Evolutionary conservation across 2,329 filamentous ascomycete species (phyloP).

Genomic region (Xylaria sp.): DNA sequence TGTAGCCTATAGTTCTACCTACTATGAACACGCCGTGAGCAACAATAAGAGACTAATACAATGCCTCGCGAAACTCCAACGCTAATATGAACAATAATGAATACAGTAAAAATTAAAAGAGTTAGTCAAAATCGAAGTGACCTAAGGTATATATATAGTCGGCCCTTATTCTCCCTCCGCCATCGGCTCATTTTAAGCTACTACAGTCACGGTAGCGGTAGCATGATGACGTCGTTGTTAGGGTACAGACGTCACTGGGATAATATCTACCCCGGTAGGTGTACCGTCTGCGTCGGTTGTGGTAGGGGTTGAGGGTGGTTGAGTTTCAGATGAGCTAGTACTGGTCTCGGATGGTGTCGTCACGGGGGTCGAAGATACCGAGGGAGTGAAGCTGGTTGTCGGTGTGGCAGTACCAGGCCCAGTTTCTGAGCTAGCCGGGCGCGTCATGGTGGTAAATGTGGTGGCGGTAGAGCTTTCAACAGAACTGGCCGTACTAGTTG

Average conservation of each 20-base stretch:
- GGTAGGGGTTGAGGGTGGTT: conserved; percentile 18
- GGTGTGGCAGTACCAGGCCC: conserved; percentile 22
- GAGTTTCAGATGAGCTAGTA: not conserved
- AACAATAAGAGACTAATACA: conserved; percentile 3
- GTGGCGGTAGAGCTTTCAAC: conserved; percentile 20
- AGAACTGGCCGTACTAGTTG: conserved; percentile 7
- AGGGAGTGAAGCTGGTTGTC: conserved; percentile 12
- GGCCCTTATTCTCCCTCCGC: not conserved
- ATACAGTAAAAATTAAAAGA: conserved; percentile 19
- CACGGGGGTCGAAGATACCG: not conserved
- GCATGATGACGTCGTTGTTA: conserved; percentile 20
- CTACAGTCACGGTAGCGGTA: conserved; percentile 29
- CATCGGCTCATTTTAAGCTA: conserved; percentile 9
- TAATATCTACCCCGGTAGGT: conserved; percentile 36
- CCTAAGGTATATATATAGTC: not conserved
- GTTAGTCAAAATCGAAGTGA: conserved; percentile 16
- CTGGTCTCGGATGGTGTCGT: conserved; percentile 13
- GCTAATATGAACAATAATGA: conserved; percentile 29
- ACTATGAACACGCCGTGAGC: not conserved
- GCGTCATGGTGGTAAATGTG: conserved; percentile 33
- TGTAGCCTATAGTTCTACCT: conserved; percentile 21
- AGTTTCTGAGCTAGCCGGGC: conserved; percentile 30
- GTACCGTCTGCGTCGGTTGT: conserved; percentile 8
- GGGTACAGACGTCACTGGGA: conserved; percentile 26
- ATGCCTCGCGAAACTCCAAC: conserved; percentile 34